These are phyloP conservation scores for Globisporangium paroecandrum DNA, from an alignment of 352 stramenopile species.

Conservation along the genomic window DNA sequence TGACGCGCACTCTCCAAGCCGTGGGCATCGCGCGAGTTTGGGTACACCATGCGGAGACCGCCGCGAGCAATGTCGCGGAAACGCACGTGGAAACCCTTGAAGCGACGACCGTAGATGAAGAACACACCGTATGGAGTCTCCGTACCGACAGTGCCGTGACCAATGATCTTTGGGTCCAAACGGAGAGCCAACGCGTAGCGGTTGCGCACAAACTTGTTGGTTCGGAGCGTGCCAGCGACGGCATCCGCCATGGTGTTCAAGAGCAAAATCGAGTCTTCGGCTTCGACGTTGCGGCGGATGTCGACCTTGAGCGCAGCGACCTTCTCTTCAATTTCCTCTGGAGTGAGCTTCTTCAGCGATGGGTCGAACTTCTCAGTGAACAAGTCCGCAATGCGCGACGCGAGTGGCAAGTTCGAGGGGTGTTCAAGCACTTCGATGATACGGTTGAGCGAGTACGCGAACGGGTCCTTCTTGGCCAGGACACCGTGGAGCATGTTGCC, in stretches of 20 bases:
- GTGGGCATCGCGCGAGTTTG: slow-evolving; percentile 55
- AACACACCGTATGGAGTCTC: slow-evolving; percentile 95
- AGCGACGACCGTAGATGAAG: slow-evolving; percentile 95
- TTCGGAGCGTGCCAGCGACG: slow-evolving; percentile 69
- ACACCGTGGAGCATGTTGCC: slow-evolving; percentile 94
- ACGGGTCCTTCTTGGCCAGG: slow-evolving; percentile 91
- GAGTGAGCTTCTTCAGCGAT: slow-evolving; percentile 35
- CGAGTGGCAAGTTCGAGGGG: slow-evolving; percentile 85
- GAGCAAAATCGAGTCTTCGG: slow-evolving; percentile 66
- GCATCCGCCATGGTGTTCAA: slow-evolving; percentile 80
- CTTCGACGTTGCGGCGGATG: slow-evolving; percentile 70
- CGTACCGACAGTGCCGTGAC: slow-evolving; percentile 76
- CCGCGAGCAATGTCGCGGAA: slow-evolving; percentile 82
- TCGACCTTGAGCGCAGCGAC: slow-evolving; percentile 62
- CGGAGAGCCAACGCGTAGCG: slow-evolving; percentile 80
- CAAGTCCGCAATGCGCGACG: slow-evolving; percentile 92
- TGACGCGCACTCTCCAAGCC: slow-evolving; percentile 66
- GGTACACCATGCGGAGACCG: slow-evolving; percentile 76
- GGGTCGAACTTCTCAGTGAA: slow-evolving; percentile 91
- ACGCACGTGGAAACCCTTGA: slow-evolving; percentile 90
- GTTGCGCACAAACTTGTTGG: slow-evolving; percentile 80
- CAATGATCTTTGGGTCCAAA: slow-evolving; percentile 77
- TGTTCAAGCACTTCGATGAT: slow-evolving; percentile 93
- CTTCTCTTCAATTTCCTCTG: slow-evolving; percentile 39
- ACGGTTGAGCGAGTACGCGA: slow-evolving; percentile 93